These are phyloP conservation scores for Aegilops bicornis DNA, from an alignment of 176 grass and related monocot genomes.

Conservation along the genomic window DNA sequence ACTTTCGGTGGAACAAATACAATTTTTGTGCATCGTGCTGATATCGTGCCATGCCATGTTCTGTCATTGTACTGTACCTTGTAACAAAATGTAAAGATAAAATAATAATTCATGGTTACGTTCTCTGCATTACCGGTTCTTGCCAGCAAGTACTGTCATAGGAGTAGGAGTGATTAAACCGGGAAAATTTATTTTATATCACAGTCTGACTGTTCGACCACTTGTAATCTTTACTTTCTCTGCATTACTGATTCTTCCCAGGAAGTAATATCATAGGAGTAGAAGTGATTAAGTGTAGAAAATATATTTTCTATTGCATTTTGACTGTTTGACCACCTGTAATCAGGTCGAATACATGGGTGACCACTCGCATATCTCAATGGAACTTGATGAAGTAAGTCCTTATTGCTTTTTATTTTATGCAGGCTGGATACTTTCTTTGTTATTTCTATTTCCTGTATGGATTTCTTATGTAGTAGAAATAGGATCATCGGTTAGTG, in stretches of 20 bases:
- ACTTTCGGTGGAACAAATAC: neutral
- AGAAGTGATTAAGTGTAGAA: neutral
- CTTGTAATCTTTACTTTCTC: conserved; percentile 30
- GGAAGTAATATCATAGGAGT: neutral
- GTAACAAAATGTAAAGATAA: neutral
- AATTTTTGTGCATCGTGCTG: neutral
- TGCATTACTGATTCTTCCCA: neutral
- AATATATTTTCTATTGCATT: conserved; percentile 22
- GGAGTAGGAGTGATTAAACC: neutral
- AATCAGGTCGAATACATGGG: conserved; percentile 94
- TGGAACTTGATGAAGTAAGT: conserved; percentile 93
- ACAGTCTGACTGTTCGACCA: conserved; percentile 28
- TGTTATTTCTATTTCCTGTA: neutral
- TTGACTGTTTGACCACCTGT: conserved; percentile 29
- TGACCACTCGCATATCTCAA: conserved; percentile 88
- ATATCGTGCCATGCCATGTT: neutral
- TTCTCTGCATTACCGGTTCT: neutral
- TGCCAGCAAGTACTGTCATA: conserved; percentile 3
- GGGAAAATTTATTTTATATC: conserved; percentile 10
- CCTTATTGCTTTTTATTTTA: conserved; percentile 18
- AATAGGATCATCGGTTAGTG: conserved; percentile 1
- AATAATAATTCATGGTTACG: neutral
- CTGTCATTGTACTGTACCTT: neutral
- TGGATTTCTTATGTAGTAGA: neutral
- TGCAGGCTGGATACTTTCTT: conserved; percentile 2